phyloP scores from a whole-genome alignment of 352 stramenopile genomes.

The Phytophthora hybrid region DNA sequence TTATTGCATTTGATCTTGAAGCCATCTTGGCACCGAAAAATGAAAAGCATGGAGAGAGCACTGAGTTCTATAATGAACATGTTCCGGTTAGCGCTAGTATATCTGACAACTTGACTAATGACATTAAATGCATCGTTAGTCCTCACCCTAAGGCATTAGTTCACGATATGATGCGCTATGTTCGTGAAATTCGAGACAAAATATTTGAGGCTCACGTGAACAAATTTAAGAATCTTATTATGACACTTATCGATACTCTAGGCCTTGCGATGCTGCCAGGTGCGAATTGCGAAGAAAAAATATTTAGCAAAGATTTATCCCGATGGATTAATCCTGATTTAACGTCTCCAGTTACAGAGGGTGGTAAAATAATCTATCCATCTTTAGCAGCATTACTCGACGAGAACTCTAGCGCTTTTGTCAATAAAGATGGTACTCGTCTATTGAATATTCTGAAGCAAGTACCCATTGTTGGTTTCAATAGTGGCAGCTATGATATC shows the following conservation, averaged over 20 bases:
- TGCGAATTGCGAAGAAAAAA: too few relatives aligned
- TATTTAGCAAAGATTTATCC: too few relatives aligned
- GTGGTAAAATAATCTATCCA: too few relatives aligned
- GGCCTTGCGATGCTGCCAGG: too few relatives aligned
- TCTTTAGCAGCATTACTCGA: too few relatives aligned
- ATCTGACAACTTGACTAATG: neutral
- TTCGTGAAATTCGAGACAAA: neutral
- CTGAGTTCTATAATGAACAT: neutral
- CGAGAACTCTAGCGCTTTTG: too few relatives aligned
- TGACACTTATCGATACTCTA: too few relatives aligned
- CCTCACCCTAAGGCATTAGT: neutral
- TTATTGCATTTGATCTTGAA: neutral
- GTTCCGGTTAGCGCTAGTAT: neutral
- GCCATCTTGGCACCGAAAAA: too few relatives aligned
- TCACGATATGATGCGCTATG: neutral
- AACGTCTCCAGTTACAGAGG: too few relatives aligned
- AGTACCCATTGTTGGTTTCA: constrained; percentile 6
- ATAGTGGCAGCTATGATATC: constrained; percentile 36
- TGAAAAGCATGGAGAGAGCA: neutral
- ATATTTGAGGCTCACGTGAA: neutral
- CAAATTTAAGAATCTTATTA: too few relatives aligned
- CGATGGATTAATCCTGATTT: too few relatives aligned
- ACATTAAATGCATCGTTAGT: neutral
- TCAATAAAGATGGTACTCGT: neutral
- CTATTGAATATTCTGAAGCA: constrained; percentile 28